phyloP scores from a whole-genome alignment of 495 filamentous ascomycete species.

The Wilcoxina mikolae region DNA sequence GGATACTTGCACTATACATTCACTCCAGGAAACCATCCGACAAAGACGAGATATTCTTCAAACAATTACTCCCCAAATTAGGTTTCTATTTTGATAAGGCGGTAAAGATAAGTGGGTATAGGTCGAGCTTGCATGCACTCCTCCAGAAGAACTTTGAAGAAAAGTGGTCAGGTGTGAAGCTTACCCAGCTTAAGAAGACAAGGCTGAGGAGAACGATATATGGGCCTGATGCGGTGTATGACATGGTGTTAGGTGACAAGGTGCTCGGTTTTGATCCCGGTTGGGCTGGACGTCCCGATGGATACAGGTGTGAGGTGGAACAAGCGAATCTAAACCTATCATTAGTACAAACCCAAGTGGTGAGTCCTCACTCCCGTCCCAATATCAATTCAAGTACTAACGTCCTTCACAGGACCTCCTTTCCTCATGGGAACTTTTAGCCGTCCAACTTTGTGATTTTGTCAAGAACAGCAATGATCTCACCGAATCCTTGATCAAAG shows the following conservation, averaged over 20 bases:
- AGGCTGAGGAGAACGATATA: slow-evolving; percentile 44
- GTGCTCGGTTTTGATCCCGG: slow-evolving; percentile 60
- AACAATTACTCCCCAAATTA: slow-evolving; percentile 54
- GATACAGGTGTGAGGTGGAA: slow-evolving; percentile 65
- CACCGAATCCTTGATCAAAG: slow-evolving; percentile 28
- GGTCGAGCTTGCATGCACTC: slow-evolving; percentile 68
- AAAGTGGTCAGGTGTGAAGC: slow-evolving; percentile 52
- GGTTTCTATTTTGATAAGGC: slow-evolving; percentile 62
- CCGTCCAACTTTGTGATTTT: slow-evolving; percentile 63
- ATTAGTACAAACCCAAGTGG: slow-evolving; percentile 77
- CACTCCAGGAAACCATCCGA: slow-evolving; percentile 63
- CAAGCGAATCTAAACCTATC: slow-evolving; percentile 81
- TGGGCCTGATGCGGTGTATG: slow-evolving; percentile 68
- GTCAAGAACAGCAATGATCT: slow-evolving; percentile 37
- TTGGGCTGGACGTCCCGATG: slow-evolving; percentile 56
- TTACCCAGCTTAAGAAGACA: slow-evolving; percentile 65
- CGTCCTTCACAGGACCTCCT: slow-evolving; percentile 47
- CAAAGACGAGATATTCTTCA: slow-evolving; percentile 46
- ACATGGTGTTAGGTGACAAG: slow-evolving; percentile 53
- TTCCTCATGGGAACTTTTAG: slow-evolving; percentile 76
- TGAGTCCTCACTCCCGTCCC: slow-evolving; percentile 34
- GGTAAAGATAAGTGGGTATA: slow-evolving; percentile 61
- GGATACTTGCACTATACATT: slow-evolving; percentile 81
- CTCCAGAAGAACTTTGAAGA: slow-evolving; percentile 69
- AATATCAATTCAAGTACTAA: slow-evolving; percentile 24